These are phyloP conservation scores for Geotrichum armillariae DNA, from an alignment of 1,139 yeast species.

Conservation along the genomic window DNA sequence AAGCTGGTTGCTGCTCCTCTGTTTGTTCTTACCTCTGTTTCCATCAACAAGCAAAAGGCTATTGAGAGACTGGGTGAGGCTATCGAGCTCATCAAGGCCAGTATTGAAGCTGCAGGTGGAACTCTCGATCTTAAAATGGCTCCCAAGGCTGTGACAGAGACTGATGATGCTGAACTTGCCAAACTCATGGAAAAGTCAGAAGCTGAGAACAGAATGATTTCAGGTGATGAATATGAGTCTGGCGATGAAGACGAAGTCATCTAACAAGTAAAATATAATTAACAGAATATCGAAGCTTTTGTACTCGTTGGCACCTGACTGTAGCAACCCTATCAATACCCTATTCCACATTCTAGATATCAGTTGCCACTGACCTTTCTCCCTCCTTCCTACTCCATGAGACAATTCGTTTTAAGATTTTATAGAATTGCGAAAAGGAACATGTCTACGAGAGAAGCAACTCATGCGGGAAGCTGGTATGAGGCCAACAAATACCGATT, in stretches of 20 bases:
- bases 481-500: slow-evolving; percentile 47
- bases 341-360: slow-evolving; percentile 3
- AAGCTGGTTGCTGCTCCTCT: slow-evolving; percentile 97
- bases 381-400: background rate
- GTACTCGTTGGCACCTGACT: background rate
- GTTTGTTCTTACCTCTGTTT: slow-evolving; percentile 89
- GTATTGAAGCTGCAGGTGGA: slow-evolving; percentile 78
- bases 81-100: slow-evolving; percentile 67
- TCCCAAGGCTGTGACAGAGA: slow-evolving; percentile 97
- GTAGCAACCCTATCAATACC: background rate
- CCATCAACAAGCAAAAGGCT: slow-evolving; percentile 89
- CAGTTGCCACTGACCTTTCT: background rate
- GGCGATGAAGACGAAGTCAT: slow-evolving; percentile 33
- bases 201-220: slow-evolving; percentile 61
- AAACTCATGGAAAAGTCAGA: slow-evolving; percentile 83
- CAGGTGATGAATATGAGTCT: slow-evolving; percentile 59
- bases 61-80: slow-evolving; percentile 75
- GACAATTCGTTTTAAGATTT: background rate
- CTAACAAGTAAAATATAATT: too few relatives aligned
- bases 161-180: slow-evolving; percentile 97
- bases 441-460: slow-evolving; percentile 56
- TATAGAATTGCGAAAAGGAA: background rate
- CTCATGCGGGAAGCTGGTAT: slow-evolving; percentile 95
- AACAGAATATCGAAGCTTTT: too few relatives aligned
- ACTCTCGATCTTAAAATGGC: slow-evolving; percentile 93